Conservation (phyloP, 441 rosid genomes). For the Manihot esculenta region DNA sequence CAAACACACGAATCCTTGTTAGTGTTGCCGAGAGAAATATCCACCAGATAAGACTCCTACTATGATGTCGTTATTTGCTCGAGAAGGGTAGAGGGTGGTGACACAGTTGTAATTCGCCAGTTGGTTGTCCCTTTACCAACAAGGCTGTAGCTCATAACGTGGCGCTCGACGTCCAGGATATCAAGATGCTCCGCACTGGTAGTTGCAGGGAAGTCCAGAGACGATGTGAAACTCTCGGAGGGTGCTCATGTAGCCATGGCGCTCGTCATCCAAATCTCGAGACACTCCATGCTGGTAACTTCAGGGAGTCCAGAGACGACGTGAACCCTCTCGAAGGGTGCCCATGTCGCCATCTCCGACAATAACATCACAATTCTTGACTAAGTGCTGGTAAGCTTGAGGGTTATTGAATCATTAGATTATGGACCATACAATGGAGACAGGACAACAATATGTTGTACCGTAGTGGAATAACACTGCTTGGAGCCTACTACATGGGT, state of each 20-base stretch:
- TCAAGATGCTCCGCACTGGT: too few species aligned
- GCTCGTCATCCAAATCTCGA: constrained; percentile 83
- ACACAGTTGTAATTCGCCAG: constrained; percentile 67
- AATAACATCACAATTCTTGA: constrained; percentile 65
- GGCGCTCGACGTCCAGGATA: too few species aligned
- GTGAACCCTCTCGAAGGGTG: constrained; percentile 56
- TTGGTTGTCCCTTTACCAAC: constrained; percentile 79
- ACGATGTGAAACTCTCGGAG: too few species aligned
- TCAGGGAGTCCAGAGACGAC: constrained; percentile 84
- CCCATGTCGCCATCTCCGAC: constrained; percentile 67
- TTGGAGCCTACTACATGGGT: constrained; percentile 49
- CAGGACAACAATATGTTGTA: constrained; percentile 52
- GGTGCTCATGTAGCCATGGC: too few species aligned
- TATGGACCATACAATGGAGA: constrained; percentile 63
- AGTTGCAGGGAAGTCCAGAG: too few species aligned
- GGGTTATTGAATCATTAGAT: constrained; percentile 76
- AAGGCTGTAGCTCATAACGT: constrained; percentile 67
- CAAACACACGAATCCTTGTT: constrained; percentile 69
- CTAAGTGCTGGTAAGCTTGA: constrained; percentile 70
- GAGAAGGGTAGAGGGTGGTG: constrained; percentile 59
- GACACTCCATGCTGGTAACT: constrained; percentile 54
- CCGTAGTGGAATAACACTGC: constrained; percentile 65
- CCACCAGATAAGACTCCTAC: constrained; percentile 82
- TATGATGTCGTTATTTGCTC: constrained; percentile 41
- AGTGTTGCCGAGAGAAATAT: constrained; percentile 66